Percentiles rank a stretch among this genome's conserved stretches.
Evolutionary conservation across 495 filamentous ascomycete species (phyloP).

Genomic region (Parachaetomium inaequale): DNA sequence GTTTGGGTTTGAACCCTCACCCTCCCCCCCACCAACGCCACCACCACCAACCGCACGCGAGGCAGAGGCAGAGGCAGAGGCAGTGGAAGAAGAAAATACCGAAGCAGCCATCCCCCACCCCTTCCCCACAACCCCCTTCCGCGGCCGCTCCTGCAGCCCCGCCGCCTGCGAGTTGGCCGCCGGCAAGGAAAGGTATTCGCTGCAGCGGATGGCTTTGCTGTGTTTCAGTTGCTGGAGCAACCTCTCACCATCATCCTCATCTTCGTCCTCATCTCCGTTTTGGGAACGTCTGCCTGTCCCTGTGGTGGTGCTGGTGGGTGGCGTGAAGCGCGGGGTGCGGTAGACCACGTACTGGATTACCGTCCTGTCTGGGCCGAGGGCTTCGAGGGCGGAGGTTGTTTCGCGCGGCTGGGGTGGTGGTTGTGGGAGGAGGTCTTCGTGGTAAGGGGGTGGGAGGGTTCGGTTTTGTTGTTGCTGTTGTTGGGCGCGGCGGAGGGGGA

Average conservation of each 20-base stretch:
- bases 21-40: no score
- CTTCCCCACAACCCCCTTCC: slow-evolving; percentile 4
- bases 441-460: no score
- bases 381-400: background rate
- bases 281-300: no score
- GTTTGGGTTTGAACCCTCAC: no score
- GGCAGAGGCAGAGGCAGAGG: background rate
- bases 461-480: background rate
- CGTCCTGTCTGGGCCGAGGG: background rate
- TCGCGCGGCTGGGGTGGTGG: background rate
- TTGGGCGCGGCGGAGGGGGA: background rate
- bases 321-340: background rate
- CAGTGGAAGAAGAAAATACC: background rate
- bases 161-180: slow-evolving; percentile 1
- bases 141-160: background rate
- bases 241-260: background rate
- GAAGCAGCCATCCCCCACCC: background rate
- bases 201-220: background rate
- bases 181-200: background rate
- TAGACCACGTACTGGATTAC: slow-evolving; percentile 14
- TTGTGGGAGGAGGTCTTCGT: background rate
- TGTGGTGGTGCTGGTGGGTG: background rate
- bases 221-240: background rate
- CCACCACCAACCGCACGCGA: no score
- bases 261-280: no score